Percentiles rank a stretch among this genome's conserved stretches.
Conservation (phyloP, 2,329 filamentous ascomycete genomes). For the Colletotrichum sojae region DNA sequence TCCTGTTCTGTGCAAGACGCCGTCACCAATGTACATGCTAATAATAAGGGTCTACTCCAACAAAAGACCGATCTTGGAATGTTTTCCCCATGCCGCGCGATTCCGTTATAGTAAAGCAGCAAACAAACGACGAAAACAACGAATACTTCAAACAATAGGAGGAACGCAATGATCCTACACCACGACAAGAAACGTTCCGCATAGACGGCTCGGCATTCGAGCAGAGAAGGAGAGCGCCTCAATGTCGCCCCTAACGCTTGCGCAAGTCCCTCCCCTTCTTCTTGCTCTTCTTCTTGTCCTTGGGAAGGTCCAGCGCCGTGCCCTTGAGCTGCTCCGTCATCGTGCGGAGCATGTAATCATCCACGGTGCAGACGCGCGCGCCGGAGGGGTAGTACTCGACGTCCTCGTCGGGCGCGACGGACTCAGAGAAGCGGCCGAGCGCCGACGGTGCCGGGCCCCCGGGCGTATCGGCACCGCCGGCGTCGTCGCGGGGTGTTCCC, state of each 20-base stretch:
- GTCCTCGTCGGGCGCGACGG: slow-evolving; percentile 54
- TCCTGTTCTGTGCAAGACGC: slow-evolving; percentile 5
- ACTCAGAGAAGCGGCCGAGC: slow-evolving; percentile 55
- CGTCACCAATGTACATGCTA: slow-evolving; percentile 27
- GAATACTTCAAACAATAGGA: background rate
- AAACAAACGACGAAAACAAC: background rate
- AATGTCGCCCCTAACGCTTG: slow-evolving; percentile 56
- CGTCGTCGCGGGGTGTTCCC: slow-evolving; percentile 62
- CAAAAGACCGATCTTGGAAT: slow-evolving; percentile 16
- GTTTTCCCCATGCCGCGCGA: background rate
- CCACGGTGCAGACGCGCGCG: slow-evolving; percentile 72
- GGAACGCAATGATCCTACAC: slow-evolving; percentile 1
- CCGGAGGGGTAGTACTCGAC: slow-evolving; percentile 73
- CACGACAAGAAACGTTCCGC: too few relatives aligned
- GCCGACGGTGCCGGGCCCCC: slow-evolving; percentile 50
- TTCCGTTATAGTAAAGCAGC: slow-evolving; percentile 25
- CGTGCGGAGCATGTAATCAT: slow-evolving; percentile 81
- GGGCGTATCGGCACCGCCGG: slow-evolving; percentile 48
- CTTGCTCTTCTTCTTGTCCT: slow-evolving; percentile 75
- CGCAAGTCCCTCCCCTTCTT: slow-evolving; percentile 71
- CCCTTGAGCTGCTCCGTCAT: slow-evolving; percentile 75
- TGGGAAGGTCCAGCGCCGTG: slow-evolving; percentile 73
- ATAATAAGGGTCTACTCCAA: slow-evolving; percentile 16
- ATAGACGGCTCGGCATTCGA: too few relatives aligned
- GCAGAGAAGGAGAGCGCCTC: too few relatives aligned